Evolutionary conservation across 306 rosid species (phyloP).

Genomic region (Fagus sylvatica): DNA sequence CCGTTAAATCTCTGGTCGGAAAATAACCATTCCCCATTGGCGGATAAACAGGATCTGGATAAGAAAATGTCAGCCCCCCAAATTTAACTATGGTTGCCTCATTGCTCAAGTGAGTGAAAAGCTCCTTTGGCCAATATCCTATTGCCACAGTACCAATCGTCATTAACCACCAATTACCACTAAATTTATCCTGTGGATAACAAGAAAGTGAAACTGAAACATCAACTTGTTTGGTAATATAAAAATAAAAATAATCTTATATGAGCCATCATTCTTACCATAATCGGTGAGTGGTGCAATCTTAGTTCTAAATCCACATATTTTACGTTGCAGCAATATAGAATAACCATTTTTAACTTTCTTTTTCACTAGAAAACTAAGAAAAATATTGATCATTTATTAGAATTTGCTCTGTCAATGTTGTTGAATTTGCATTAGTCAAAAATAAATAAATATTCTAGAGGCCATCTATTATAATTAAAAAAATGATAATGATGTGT

Average conservation of each 20-base stretch:
- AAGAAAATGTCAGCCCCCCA: neutral
- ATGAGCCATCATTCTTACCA: neutral
- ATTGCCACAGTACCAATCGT: neutral
- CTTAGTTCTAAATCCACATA: too few species aligned
- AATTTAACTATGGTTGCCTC: neutral
- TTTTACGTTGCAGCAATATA: too few species aligned
- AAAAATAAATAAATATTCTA: too few species aligned
- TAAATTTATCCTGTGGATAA: neutral
- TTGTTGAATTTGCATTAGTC: too few species aligned
- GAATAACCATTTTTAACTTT: too few species aligned
- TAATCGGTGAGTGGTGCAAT: too few species aligned
- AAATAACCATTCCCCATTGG: neutral
- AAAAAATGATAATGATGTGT: too few species aligned
- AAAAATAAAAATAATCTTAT: neutral
- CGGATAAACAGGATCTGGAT: neutral
- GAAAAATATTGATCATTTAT: too few species aligned
- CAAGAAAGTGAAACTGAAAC: neutral
- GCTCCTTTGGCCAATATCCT: constrained; percentile 1
- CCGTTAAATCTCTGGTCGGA: neutral
- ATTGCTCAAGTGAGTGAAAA: neutral
- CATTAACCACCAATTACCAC: neutral
- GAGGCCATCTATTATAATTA: too few species aligned
- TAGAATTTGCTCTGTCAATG: too few species aligned
- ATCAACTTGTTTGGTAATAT: neutral
- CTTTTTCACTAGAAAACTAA: too few species aligned